These are phyloP conservation scores for Neurospora crassa DNA, from an alignment of 2,329 filamentous ascomycete species.

Conservation along the genomic window DNA sequence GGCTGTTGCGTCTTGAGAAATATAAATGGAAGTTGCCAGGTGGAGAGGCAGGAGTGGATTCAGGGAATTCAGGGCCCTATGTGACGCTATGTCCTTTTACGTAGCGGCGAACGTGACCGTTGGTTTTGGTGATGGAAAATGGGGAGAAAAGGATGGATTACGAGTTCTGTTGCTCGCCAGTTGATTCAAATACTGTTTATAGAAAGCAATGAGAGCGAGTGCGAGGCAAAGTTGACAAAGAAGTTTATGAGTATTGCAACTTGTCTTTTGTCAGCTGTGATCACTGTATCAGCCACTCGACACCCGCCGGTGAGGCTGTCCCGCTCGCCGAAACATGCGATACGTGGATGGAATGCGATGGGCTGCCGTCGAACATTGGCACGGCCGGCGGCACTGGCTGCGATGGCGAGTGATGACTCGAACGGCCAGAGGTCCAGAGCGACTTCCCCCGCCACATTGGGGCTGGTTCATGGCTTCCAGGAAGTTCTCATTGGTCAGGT, in stretches of 20 bases:
- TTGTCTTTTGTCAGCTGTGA: neutral
- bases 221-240: neutral
- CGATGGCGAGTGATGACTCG: slow-evolving; percentile 19
- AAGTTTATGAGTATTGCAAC: neutral
- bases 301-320: neutral
- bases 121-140: neutral
- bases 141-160: neutral
- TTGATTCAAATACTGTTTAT: neutral
- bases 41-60: neutral
- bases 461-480: slow-evolving; percentile 1
- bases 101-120: neutral
- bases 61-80: neutral
- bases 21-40: slow-evolving; percentile 2
- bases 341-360: slow-evolving; percentile 20
- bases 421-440: slow-evolving; percentile 19
- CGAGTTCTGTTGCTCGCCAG: neutral
- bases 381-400: slow-evolving; percentile 8
- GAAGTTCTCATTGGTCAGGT: neutral
- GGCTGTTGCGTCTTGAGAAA: neutral
- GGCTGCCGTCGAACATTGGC: slow-evolving; percentile 21
- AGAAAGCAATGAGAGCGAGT: neutral
- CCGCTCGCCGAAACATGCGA: neutral
- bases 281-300: neutral
- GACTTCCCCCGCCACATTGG: slow-evolving; percentile 12
- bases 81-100: neutral